Conservation (phyloP, 1,284 basidiomycete species). For the Jaminaea rosea region DNA sequence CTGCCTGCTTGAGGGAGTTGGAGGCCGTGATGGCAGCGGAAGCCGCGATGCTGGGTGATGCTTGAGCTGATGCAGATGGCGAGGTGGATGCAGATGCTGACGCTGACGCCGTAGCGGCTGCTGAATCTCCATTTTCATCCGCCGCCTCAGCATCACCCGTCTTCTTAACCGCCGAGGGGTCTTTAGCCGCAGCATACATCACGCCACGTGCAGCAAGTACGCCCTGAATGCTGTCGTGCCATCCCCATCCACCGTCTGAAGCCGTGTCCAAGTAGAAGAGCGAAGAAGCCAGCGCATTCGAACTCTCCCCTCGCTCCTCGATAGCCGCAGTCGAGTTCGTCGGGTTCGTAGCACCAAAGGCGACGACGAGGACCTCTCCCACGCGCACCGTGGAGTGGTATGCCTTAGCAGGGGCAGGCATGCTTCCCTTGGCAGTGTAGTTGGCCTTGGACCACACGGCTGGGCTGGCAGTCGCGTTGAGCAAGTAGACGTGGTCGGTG, state of each 20-base stretch:
- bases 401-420: constrained; percentile 26
- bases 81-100: neutral
- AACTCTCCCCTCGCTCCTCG: neutral
- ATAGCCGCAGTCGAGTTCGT: neutral
- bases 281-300: neutral
- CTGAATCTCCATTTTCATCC: neutral
- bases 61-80: neutral
- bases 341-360: constrained; percentile 28
- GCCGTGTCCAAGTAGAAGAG: constrained; percentile 7
- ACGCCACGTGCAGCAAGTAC: constrained; percentile 14
- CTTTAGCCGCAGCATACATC: neutral
- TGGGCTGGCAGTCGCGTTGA: constrained; percentile 27
- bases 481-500: constrained; percentile 30
- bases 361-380: constrained; percentile 34
- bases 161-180: neutral
- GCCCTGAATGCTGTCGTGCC: constrained; percentile 29
- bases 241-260: constrained; percentile 13
- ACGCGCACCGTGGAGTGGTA: constrained; percentile 45
- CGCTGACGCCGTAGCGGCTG: neutral
- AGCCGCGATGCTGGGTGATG: neutral
- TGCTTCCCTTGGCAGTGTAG: constrained; percentile 2
- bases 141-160: neutral
- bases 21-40: neutral
- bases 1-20: neutral
- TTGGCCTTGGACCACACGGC: constrained; percentile 17